A percentile compares a stretch with the other conserved stretches of the same genome.
Evolutionary conservation across 2,329 filamentous ascomycete species (phyloP).

Genomic region (Pestalotiopsis sp.): DNA sequence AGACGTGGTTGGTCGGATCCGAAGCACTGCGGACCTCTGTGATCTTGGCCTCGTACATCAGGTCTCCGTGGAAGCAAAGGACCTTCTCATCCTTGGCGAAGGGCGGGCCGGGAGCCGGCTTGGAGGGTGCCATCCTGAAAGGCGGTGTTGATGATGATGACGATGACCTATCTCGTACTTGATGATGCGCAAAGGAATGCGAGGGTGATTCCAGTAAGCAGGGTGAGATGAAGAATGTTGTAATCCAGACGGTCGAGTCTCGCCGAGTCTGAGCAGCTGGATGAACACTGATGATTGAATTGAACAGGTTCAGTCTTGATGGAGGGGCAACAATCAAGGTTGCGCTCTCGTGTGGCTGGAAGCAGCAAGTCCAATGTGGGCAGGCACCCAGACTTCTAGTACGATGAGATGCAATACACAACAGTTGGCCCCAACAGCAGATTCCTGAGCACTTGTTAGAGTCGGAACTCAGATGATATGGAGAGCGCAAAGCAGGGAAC

Average conservation of each 20-base stretch:
- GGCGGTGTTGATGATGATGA: not conserved
- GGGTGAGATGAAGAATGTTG: not conserved
- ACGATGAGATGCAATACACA: not conserved
- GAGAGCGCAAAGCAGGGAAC: not conserved
- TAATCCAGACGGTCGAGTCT: not conserved
- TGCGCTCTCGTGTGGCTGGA: not conserved
- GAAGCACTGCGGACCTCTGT: conserved; percentile 63
- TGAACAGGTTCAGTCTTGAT: not conserved
- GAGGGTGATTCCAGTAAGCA: not conserved
- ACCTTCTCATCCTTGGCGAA: conserved; percentile 86
- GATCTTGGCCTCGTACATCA: conserved; percentile 97
- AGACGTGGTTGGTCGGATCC: conserved; percentile 52
- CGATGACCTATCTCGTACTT: no score
- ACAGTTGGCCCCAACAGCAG: not conserved
- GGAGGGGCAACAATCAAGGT: not conserved
- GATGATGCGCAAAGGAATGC: not conserved
- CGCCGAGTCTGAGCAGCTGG: no score
- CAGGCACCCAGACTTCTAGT: not conserved
- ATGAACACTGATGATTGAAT: no score
- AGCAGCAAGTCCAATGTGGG: not conserved
- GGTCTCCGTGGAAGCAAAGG: conserved; percentile 94
- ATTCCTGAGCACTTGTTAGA: not conserved
- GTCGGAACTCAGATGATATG: not conserved
- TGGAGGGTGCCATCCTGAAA: conserved; percentile 39
- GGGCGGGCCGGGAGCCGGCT: conserved; percentile 47